phyloP scores from a whole-genome alignment of 2,329 filamentous ascomycete species.

The Paraphaeosphaeria minitans region DNA sequence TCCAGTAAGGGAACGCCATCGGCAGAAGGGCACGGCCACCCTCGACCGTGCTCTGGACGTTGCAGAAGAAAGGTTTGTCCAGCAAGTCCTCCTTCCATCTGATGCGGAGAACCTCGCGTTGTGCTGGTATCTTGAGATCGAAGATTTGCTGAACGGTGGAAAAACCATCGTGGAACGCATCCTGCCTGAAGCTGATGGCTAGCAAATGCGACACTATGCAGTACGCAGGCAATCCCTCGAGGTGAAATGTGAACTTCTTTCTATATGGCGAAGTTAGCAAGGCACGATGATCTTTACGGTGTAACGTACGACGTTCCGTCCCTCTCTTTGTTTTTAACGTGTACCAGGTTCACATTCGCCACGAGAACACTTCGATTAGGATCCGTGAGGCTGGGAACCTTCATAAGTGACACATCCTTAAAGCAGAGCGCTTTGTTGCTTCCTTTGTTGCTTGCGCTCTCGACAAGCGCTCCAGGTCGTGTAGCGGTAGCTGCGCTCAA shows the following conservation, averaged over 20 bases:
- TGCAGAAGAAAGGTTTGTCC: slow-evolving; percentile 21
- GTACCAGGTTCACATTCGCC: slow-evolving; percentile 25
- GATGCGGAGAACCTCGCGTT: slow-evolving; percentile 20
- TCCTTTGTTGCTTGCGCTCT: too few relatives aligned
- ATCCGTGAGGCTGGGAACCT: slow-evolving; percentile 22
- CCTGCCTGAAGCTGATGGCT: slow-evolving; percentile 16
- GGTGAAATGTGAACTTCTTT: slow-evolving; percentile 19
- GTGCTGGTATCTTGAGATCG: slow-evolving; percentile 20
- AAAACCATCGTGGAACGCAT: slow-evolving; percentile 22
- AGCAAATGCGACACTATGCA: slow-evolving; percentile 26
- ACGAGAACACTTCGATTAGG: slow-evolving; percentile 20
- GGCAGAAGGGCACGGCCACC: slow-evolving; percentile 15
- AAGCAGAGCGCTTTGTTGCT: slow-evolving; percentile 18
- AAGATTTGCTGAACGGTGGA: slow-evolving; percentile 24
- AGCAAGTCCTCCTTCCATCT: slow-evolving; percentile 25
- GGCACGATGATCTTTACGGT: background rate
- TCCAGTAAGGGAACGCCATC: slow-evolving; percentile 22
- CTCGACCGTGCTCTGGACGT: slow-evolving; percentile 15
- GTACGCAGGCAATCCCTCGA: slow-evolving; percentile 22
- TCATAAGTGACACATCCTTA: slow-evolving; percentile 25
- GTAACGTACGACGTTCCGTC: slow-evolving; percentile 21
- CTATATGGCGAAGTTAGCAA: background rate
- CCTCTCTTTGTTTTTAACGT: slow-evolving; percentile 28
- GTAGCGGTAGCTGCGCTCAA: too few relatives aligned
- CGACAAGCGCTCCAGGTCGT: too few relatives aligned